A percentile compares a stretch with the other conserved stretches of the same genome.
phyloP scores from a whole-genome alignment of 2,329 filamentous ascomycete species.

The Verticillium tricorpus region DNA sequence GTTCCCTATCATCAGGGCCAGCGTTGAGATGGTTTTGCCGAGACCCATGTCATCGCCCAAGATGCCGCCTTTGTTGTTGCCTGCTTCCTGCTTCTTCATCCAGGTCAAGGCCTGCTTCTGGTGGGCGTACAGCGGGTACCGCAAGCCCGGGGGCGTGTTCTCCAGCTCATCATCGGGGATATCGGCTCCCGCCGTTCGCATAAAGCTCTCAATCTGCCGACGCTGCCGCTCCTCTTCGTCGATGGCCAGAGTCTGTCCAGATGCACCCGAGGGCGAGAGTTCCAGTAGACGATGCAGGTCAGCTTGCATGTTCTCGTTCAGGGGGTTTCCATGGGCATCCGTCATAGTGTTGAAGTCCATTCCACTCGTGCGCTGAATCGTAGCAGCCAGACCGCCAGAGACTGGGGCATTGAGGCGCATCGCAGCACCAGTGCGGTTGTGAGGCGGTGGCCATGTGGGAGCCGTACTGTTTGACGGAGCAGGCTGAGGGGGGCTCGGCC shows the following conservation, averaged over 20 bases:
- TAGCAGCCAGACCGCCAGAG: neutral
- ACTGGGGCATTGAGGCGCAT: neutral
- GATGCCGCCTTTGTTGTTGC: slow-evolving; percentile 73
- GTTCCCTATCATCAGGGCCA: slow-evolving; percentile 69
- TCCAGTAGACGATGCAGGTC: slow-evolving; percentile 1
- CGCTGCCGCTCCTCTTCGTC: neutral
- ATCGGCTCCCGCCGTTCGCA: slow-evolving; percentile 35
- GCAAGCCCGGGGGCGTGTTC: slow-evolving; percentile 65
- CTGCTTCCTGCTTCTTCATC: slow-evolving; percentile 70
- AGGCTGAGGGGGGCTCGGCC: neutral
- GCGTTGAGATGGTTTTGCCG: slow-evolving; percentile 78
- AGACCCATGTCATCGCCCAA: slow-evolving; percentile 80
- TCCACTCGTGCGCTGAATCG: slow-evolving; percentile 6
- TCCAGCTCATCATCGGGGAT: slow-evolving; percentile 58
- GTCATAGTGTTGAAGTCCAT: slow-evolving; percentile 11
- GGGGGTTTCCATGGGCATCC: slow-evolving; percentile 30
- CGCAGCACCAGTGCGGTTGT: neutral
- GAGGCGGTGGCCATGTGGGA: neutral
- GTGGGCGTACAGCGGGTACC: slow-evolving; percentile 69
- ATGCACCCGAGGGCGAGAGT: too few species aligned
- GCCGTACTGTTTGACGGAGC: neutral
- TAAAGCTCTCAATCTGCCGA: neutral
- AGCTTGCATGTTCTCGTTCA: slow-evolving; percentile 14
- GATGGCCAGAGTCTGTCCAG: neutral
- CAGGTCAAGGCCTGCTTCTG: slow-evolving; percentile 75